A percentile compares a stretch with the other conserved stretches of the same genome.
Conservation (phyloP, 1,284 basidiomycete genomes). For the Naganishia albida region DNA sequence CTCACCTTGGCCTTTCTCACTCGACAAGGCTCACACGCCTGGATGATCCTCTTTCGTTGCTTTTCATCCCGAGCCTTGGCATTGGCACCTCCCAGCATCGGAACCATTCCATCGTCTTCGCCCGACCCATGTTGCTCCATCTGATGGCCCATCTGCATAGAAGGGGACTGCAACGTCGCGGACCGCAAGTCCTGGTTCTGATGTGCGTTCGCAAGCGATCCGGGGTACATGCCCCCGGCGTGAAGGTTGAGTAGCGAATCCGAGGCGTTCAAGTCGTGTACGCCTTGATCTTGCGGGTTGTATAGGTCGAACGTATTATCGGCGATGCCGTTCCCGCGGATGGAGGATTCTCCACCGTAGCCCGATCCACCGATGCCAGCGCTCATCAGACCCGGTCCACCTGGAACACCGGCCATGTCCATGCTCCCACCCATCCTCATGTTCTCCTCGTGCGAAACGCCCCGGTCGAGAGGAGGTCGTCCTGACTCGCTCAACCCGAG, state of each 20-base stretch:
- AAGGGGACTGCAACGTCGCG: constrained; percentile 23
- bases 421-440: constrained; percentile 16
- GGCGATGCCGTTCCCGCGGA: constrained; percentile 23
- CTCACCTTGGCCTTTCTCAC: constrained; percentile 34
- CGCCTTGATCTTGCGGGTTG: constrained; percentile 26
- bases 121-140: constrained; percentile 17
- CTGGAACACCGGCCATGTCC: constrained; percentile 18
- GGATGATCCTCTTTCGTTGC: constrained; percentile 34
- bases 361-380: constrained; percentile 19
- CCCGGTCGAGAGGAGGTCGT: constrained; percentile 19
- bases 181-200: constrained; percentile 18
- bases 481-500: constrained; percentile 22
- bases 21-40: constrained; percentile 34
- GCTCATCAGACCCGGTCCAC: constrained; percentile 24
- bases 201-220: constrained; percentile 7
- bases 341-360: constrained; percentile 23
- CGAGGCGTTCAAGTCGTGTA: constrained; percentile 23
- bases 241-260: constrained; percentile 27
- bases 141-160: constrained; percentile 11
- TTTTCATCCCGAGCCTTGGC: constrained; percentile 32
- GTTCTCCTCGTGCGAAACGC: constrained; percentile 21
- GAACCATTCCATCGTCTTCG: constrained; percentile 13
- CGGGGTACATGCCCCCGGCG: constrained; percentile 23
- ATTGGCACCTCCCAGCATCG: constrained; percentile 32
- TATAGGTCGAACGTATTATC: constrained; percentile 19